These are phyloP conservation scores for Suillus ampliporus DNA, from an alignment of 768 basidiomycete species.

Conservation along the genomic window DNA sequence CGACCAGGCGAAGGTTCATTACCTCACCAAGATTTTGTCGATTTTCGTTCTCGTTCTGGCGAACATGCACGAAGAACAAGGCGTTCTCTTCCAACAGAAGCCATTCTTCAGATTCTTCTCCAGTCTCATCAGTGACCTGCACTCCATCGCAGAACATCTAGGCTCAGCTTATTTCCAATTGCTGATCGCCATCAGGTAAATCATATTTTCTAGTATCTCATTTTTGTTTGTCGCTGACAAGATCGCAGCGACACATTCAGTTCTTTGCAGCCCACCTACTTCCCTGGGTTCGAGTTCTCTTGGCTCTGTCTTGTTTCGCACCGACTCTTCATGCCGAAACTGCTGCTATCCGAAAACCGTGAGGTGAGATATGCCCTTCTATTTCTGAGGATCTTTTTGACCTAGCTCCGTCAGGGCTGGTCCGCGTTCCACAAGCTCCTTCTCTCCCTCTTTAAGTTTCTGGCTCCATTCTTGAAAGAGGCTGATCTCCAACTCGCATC, in stretches of 20 bases:
- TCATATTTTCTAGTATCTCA: conserved; percentile 1
- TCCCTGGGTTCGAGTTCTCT: conserved; percentile 97
- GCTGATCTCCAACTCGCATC: conserved; percentile 81
- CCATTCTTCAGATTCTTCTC: conserved; percentile 99
- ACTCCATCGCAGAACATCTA: conserved; percentile 82
- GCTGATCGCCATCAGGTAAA: conserved; percentile 85
- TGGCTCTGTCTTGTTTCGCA: conserved; percentile 98
- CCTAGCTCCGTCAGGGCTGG: conserved; percentile 68
- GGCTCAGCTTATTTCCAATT: conserved; percentile 91
- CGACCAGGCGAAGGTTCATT: conserved; percentile 95
- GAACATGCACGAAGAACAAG: conserved; percentile 94
- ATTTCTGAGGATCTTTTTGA: conserved; percentile 13
- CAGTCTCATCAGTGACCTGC: conserved; percentile 90
- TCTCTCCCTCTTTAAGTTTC: conserved; percentile 92
- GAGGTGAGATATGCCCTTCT: conserved; percentile 57
- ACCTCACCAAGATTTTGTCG: conserved; percentile 95
- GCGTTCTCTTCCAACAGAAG: conserved; percentile 90
- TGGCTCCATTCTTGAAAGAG: conserved; percentile 87
- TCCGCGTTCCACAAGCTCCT: conserved; percentile 94
- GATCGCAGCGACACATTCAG: conserved; percentile 85
- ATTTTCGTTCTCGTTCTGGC: conserved; percentile 97
- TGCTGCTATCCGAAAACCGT: conserved; percentile 84
- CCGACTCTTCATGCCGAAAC: conserved; percentile 95
- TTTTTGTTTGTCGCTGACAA: conserved; percentile 9
- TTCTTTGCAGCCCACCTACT: conserved; percentile 93